Percentiles rank a stretch among this genome's conserved stretches.
Evolutionary conservation across 768 basidiomycete species (phyloP).

Genomic region (Zangia roseola): DNA sequence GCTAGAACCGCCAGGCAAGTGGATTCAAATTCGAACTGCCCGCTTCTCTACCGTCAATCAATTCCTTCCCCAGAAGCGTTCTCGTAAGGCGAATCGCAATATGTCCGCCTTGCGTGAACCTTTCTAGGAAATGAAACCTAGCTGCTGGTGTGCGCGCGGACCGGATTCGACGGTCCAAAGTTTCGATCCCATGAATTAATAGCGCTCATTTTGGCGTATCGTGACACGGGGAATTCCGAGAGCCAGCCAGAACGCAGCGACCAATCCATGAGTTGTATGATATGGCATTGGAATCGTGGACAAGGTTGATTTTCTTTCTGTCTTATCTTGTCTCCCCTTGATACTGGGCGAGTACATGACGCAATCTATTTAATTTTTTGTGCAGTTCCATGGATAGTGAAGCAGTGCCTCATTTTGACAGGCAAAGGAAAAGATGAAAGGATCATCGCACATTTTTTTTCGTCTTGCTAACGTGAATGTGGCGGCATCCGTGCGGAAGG

Average conservation of each 20-base stretch:
- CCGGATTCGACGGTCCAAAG: neutral
- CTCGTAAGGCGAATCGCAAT: neutral
- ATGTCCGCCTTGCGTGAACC: neutral
- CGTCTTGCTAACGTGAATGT: slow-evolving; percentile 17
- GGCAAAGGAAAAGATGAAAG: neutral
- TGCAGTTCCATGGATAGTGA: neutral
- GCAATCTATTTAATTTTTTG: neutral
- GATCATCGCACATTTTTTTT: neutral
- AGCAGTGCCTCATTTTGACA: slow-evolving; percentile 1
- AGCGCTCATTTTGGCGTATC: neutral
- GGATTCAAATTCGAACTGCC: neutral
- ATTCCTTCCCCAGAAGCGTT: neutral
- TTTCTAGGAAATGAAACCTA: too few species aligned
- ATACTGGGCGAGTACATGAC: neutral
- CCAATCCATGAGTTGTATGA: neutral
- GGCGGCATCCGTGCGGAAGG: slow-evolving; percentile 2
- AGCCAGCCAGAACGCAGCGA: neutral
- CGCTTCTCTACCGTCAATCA: neutral
- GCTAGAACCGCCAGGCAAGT: neutral
- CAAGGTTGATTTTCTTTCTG: neutral
- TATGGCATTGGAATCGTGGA: neutral
- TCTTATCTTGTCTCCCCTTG: neutral
- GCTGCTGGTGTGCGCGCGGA: neutral
- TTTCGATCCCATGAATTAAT: neutral
- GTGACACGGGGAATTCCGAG: slow-evolving; percentile 1